Evolutionary conservation across 257 asterid genomes (phyloP), one percentile per base, ranked within the genome.

Genomic region (Penstemon newberryi): DNA sequence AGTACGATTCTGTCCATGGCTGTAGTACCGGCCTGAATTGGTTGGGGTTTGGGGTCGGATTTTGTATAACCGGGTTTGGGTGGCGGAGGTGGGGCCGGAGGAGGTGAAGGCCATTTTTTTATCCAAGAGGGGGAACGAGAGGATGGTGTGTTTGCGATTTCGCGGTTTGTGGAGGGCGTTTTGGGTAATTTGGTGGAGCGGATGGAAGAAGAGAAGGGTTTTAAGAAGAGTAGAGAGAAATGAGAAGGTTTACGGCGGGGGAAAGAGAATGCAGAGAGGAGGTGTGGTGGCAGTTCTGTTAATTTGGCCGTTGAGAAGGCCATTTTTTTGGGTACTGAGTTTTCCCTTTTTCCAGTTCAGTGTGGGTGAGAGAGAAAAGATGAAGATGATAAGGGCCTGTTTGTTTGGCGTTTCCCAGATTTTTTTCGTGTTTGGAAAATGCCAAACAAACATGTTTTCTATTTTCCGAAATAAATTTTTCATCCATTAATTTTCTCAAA

Each of bases 1-100:
- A 93, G 92, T 7, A 93, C 99, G 74, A 93, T 93, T 65, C 97
- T 73, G 39, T 93, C 99, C 61, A 93, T 88, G 11, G 99, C 92
- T 8, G 95, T 88, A 7, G 88, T 84, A 40, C 86, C 82, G 15
- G 70, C 78, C 19, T 75, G 83, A 52, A 51, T 40, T 52, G 74
- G 57, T 61, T 79, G 89, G 18, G 75, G 76, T 51, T 76, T 75
- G 38, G 70, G 80, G 46, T 68, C 80, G 45, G 72, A 70, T 40
- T 66, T 72, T 56, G 54, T 85, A 6, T 79, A 44, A 69, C 52
- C 60, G 43, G 54, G 11, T 57, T 73, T 73, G 5, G 75, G 56
- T 39, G 72, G 56, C 9, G 78, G 58, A 38, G 56, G 60, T 3
- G 77, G 67, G 3, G 77, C 72, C 36, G 73, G 80, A 42, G 84